These are phyloP conservation scores for Novymonas esmeraldas DNA, from an alignment of 208 protist species.

Conservation along the genomic window DNA sequence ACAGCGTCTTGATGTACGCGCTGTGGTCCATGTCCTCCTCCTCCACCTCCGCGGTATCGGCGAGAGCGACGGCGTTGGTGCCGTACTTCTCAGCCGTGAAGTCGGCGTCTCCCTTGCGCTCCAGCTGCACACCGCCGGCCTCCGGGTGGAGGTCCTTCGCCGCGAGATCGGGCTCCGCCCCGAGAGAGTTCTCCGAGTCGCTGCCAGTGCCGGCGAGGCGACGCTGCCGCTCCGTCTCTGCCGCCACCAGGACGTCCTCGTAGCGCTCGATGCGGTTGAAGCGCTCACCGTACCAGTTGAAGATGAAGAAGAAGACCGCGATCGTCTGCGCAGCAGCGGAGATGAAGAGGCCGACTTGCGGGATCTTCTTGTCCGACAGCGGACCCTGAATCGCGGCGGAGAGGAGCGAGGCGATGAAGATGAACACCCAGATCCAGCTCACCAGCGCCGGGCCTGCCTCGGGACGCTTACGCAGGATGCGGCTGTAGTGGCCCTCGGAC, in stretches of 20 bases:
- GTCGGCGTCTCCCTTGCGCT: not conserved
- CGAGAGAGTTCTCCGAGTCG: not conserved
- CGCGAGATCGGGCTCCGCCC: not conserved
- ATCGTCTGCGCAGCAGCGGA: slow-evolving; percentile 48
- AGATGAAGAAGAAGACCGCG: slow-evolving; percentile 52
- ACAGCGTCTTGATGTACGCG: slow-evolving; percentile 21
- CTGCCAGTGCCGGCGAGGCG: not conserved
- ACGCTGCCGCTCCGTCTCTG: not conserved
- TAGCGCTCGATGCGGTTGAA: slow-evolving; percentile 47
- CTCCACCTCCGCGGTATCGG: not conserved
- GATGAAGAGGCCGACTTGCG: slow-evolving; percentile 50
- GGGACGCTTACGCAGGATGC: slow-evolving; percentile 43
- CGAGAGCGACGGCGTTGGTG: not conserved
- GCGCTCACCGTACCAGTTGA: slow-evolving; percentile 75
- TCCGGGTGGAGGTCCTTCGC: not conserved
- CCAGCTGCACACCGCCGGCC: not conserved
- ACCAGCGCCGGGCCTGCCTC: slow-evolving; percentile 41
- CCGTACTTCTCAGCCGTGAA: not conserved
- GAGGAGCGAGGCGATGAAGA: slow-evolving; percentile 39
- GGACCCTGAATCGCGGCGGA: slow-evolving; percentile 25
- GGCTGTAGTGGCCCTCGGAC: slow-evolving; percentile 67
- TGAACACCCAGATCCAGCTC: slow-evolving; percentile 57
- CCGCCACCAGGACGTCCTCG: slow-evolving; percentile 31
- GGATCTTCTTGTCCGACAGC: slow-evolving; percentile 21
- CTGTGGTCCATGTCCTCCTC: slow-evolving; percentile 7